Conservation (phyloP, 441 rosid species). For the Eutrema salsugineum region DNA sequence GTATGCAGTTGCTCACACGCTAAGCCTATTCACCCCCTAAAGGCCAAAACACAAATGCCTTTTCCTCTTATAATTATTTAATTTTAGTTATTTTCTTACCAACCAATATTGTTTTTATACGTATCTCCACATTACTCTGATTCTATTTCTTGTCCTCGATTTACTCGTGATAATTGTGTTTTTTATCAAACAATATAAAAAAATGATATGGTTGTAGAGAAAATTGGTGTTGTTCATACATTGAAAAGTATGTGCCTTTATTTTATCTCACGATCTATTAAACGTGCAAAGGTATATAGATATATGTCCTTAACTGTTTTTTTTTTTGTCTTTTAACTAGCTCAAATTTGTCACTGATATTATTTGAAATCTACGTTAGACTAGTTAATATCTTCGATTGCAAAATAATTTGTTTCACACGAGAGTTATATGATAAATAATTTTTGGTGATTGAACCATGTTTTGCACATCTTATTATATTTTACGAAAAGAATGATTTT, state of each 20-base stretch:
- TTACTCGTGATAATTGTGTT: neutral
- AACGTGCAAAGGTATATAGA: too few species aligned
- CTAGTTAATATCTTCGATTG: too few species aligned
- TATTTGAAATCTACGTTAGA: too few species aligned
- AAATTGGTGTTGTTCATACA: neutral
- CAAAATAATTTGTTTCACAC: too few species aligned
- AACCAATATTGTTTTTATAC: neutral
- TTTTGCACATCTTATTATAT: too few species aligned
- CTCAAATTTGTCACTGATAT: too few species aligned
- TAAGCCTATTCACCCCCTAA: neutral
- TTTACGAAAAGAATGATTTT: too few species aligned
- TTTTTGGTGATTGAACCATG: too few species aligned
- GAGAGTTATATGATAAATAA: too few species aligned
- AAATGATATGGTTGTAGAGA: neutral
- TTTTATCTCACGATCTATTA: neutral
- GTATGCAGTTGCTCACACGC: constrained; percentile 29
- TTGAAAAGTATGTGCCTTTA: neutral
- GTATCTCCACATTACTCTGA: neutral
- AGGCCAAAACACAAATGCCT: neutral
- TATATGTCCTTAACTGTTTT: too few species aligned
- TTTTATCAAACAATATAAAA: neutral
- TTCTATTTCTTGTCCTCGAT: neutral
- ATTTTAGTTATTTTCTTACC: constrained; percentile 9
- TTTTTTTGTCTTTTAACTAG: neutral
- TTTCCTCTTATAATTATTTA: neutral